Conservation (phyloP, 129 eudicot species). For the Erigeron canadensis region DNA sequence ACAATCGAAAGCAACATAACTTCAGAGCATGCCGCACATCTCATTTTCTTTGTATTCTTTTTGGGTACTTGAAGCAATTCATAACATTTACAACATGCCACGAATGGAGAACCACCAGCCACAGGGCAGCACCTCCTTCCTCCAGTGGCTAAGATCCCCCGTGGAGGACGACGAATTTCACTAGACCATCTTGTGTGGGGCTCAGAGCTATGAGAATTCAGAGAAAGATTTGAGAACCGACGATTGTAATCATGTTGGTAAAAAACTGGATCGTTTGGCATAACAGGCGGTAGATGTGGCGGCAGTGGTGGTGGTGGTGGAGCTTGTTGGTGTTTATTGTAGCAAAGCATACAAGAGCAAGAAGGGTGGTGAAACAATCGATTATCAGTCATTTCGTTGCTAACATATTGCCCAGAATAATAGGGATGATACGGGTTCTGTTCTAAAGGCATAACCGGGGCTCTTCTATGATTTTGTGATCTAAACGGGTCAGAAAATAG, state of each 20-base stretch:
- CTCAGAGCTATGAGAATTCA: conserved; percentile 38
- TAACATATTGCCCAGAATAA: conserved; percentile 51
- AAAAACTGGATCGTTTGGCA: conserved; percentile 34
- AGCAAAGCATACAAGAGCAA: conserved; percentile 76
- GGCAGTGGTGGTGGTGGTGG: conserved; percentile 42
- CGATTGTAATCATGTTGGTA: conserved; percentile 48
- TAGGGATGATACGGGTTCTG: conserved; percentile 48
- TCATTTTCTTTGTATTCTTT: conserved; percentile 53
- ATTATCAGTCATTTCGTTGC: conserved; percentile 38
- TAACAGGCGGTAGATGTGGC: conserved; percentile 19
- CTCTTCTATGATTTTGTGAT: conserved; percentile 50
- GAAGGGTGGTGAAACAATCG: conserved; percentile 54
- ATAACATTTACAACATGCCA: conserved; percentile 69
- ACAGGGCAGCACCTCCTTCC: conserved; percentile 57
- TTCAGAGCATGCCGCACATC: conserved; percentile 77
- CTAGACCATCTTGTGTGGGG: conserved; percentile 50
- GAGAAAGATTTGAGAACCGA: conserved; percentile 35
- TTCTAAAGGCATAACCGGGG: conserved; percentile 40
- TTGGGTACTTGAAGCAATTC: conserved; percentile 76
- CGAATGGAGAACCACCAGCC: conserved; percentile 90
- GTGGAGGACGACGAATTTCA: conserved; percentile 57
- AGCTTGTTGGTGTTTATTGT: conserved; percentile 52
- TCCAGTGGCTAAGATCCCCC: conserved; percentile 47
- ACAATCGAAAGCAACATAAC: conserved; percentile 47
- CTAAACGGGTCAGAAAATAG: conserved; percentile 54